A percentile compares a stretch with the other conserved stretches of the same genome.
Evolutionary conservation across 352 stramenopile genomes (phyloP).

Genomic region (Globisporangium yorkense): DNA sequence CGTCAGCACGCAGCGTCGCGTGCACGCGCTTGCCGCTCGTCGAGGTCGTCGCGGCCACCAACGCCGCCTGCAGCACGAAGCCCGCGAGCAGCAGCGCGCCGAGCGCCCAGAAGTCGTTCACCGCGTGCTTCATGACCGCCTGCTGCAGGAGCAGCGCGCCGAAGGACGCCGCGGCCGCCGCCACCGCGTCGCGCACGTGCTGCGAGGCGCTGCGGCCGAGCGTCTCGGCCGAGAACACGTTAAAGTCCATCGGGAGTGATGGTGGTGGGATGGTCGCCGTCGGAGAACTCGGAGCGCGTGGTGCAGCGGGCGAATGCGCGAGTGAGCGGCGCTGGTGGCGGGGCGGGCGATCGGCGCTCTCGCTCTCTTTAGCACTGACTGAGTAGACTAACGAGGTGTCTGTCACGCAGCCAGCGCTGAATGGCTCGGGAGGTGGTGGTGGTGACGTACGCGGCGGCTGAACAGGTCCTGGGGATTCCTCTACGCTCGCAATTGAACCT

Average conservation of each 20-base stretch:
- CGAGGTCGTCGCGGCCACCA: neutral
- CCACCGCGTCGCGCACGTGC: constrained; percentile 15
- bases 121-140: constrained; percentile 15
- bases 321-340: neutral
- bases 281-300: constrained; percentile 1
- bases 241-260: constrained; percentile 8
- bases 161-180: constrained; percentile 11
- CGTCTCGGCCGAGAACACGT: constrained; percentile 12
- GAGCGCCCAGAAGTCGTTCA: constrained; percentile 27
- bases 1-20: constrained; percentile 5
- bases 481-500: no score
- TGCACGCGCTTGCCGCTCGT: neutral
- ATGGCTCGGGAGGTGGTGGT: no score
- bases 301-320: constrained; percentile 1
- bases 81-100: constrained; percentile 22
- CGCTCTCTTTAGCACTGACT: no score
- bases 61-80: constrained; percentile 17
- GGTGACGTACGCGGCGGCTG: no score
- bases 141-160: constrained; percentile 15
- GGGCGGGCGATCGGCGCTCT: no score
- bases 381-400: no score
- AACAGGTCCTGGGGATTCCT: no score
- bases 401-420: no score
- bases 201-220: constrained; percentile 7
- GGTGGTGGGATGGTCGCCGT: constrained; percentile 1